Conservation (phyloP, 139 green algal species). For the Chlorella sp. region DNA sequence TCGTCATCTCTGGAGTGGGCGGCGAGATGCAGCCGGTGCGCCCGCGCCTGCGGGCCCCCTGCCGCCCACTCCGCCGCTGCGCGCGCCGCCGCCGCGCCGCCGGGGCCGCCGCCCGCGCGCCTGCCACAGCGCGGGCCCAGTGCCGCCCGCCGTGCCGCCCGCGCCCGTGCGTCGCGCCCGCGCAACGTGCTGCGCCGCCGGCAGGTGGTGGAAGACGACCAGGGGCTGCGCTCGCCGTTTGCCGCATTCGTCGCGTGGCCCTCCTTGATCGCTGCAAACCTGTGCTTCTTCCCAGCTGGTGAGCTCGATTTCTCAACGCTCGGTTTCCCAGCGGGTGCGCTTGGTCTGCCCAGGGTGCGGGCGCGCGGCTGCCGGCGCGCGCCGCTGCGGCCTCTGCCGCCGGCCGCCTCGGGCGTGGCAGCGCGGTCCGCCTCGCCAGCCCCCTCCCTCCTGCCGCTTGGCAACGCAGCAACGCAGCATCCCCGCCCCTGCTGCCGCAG, state of each 20-base stretch:
- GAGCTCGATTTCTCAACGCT: no score
- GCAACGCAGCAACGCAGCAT: no score
- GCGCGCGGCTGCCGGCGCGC: background rate
- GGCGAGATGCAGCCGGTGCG: background rate
- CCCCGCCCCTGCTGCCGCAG: background rate
- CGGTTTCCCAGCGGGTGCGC: conserved; percentile 6
- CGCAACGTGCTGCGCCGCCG: no score
- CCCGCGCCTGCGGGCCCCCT: no score
- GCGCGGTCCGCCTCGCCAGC: background rate
- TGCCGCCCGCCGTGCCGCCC: no score
- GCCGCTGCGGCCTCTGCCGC: background rate
- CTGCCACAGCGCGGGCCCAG: no score
- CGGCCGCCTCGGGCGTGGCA: no score
- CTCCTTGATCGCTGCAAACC: background rate
- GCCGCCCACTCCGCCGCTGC: no score
- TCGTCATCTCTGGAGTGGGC: background rate
- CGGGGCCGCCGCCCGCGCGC: no score
- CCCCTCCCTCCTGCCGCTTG: no score
- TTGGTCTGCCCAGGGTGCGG: background rate
- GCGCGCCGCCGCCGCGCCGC: no score
- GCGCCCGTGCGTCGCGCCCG: no score
- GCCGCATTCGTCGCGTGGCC: conserved; percentile 1
- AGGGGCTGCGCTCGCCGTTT: background rate
- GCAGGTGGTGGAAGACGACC: background rate
- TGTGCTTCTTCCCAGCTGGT: conserved; percentile 13